These are phyloP conservation scores for Parachlorella kessleri DNA, from an alignment of 139 green algal species.

Conservation along the genomic window DNA sequence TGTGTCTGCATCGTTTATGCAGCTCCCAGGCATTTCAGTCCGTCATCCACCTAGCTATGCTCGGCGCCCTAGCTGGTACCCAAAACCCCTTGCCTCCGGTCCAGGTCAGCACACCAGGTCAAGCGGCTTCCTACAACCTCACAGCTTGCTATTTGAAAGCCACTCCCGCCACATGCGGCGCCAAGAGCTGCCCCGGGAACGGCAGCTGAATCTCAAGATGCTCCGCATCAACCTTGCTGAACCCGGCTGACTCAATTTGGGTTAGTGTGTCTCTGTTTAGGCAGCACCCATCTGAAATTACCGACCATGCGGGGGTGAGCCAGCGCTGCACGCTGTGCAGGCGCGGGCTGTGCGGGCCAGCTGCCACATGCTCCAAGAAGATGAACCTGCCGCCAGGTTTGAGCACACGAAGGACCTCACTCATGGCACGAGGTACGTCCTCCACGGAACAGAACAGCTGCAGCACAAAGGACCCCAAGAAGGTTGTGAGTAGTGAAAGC, in stretches of 20 bases:
- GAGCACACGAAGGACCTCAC: slow-evolving; percentile 5
- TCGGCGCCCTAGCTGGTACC: no score
- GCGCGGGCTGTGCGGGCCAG: not conserved
- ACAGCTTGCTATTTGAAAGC: not conserved
- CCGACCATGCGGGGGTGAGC: not conserved
- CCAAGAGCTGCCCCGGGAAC: not conserved
- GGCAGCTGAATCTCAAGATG: not conserved
- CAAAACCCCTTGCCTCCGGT: no score
- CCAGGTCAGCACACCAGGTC: no score
- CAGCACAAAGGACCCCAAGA: not conserved
- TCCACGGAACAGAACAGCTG: not conserved
- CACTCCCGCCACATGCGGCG: not conserved
- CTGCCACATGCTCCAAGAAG: slow-evolving; percentile 12
- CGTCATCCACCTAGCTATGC: no score
- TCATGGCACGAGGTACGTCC: not conserved
- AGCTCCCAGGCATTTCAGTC: no score
- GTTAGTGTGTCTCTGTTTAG: not conserved
- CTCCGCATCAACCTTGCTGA: not conserved
- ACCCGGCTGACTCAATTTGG: not conserved
- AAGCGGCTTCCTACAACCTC: no score
- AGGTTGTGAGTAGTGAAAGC: not conserved
- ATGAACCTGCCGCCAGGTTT: not conserved
- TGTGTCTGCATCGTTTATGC: no score
- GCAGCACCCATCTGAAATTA: not conserved
- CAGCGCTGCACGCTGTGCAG: not conserved